Base-by-base conservation (phyloP, 108 stramenopile species). In the Nitzschia sp. region DNA sequence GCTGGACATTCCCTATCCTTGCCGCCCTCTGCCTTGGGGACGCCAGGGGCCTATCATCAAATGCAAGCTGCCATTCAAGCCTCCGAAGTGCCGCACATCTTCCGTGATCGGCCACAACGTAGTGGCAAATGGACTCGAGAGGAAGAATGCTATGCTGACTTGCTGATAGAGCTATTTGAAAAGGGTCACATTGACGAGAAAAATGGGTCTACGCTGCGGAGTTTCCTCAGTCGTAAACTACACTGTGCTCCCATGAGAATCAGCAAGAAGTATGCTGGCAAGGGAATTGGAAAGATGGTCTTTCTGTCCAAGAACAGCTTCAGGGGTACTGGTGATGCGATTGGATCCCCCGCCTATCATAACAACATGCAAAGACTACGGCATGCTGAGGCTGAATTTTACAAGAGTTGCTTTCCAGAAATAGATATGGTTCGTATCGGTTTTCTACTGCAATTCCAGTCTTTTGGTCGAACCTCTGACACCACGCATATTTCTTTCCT, bases 191-290 rank as follows among this genome's bases (percentile, higher is more conserved):
- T 98, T 33, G 34, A 71, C 48, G 84, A 85, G 46, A 76, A 82
- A 29, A 88, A 95, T 54, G 98, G 98, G 0, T 91, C 89, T 30
- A 98, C 98, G n/a, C 81, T 98, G 19, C 81, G 98, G 24, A 72
- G 91, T 2, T 97, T 86, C 63, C 82, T 98, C 2, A 88, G 92
- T 49, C 80, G 90, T 60, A 97, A 97, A 76, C 79, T 98, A 3
- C 83, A 89, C 51, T 98, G 98, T 69, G 89, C 96, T 46, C 96
- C 96, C 8, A 98, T 97, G 98, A 80, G 98, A 32, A 97, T 98
- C 71, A 94, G 95, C 36, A 98, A 98, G 77, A 82, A 82, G 60
- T 82, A 62, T 63, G 81, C 81, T 17, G 81, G 81, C 11, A 68
- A 63, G 31, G 72, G 81, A 0, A 82, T 77, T 27, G 81, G 81